Base-by-base conservation (phyloP, 2,329 filamentous ascomycete species). In the Claviceps pusilla region DNA sequence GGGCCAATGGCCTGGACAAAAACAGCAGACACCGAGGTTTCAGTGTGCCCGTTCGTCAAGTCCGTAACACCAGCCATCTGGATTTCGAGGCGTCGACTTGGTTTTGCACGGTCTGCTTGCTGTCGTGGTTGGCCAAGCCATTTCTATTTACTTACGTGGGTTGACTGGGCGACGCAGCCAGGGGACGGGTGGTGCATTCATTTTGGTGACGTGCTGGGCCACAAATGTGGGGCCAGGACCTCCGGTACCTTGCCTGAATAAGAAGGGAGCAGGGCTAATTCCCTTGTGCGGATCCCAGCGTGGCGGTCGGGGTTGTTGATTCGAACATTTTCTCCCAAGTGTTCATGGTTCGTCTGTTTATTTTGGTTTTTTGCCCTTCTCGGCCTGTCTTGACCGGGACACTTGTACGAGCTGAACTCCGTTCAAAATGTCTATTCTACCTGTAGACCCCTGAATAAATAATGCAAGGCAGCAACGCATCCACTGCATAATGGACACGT, bases 71-170 rank as follows among this genome's bases (percentile, higher is more conserved):
- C 55, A 57, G 52, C 55, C 55, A 54, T 58, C 50, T 45, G 51
- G 49, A 50, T 58, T 60, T 56, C 53, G 41, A 48, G 52, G 41
- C 39, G 50, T 50, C 39, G 50, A 47, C 41, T 28, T 46, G 43
- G 42, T 47, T 50, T 37, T 53, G 47, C 55, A 31, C 49, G 54
- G 50, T 16, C 33, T 31, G 9, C 7, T 10, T 24, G 35, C 45
- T 24, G 48, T 12, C n/a, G 51, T 58, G 59, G 61, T 64, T 64
- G 61, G 63, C 62, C 64, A 63, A 66, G 63, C 64, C 64, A 64
- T 64, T 64, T 60, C 54, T 66, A 62, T 66, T 65, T 62, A 65
- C 63, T 59, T 45, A 12, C 10, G 35, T 54, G 33, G 55, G 63
- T 65, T 65, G 64, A 51, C 62, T 45, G 51, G 60, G 60, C 53